Evolutionary conservation across 106 monocot genomes (phyloP), one percentile per base, ranked within the genome.

Genomic region (Acanthochlamys bracteata): DNA sequence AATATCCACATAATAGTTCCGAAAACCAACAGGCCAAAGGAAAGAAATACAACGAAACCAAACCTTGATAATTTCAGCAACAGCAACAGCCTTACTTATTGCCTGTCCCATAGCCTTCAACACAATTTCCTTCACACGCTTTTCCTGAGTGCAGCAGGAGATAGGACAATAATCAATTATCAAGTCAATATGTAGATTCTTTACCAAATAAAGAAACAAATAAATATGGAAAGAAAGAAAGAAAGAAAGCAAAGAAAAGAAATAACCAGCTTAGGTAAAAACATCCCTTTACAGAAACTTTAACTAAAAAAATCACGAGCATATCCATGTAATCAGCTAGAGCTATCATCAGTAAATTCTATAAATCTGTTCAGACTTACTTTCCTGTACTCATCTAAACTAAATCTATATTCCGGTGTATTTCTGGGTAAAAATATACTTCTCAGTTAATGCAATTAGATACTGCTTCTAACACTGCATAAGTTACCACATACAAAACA

Each of bases 71-170:
- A 95, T 95, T 77, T 95, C 95, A 4, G 78, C 74, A 74, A 90
- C 82, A 41, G 87, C 79, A 42, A 95, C 95, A 43, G 87, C 66
- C 77, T 95, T 95, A 69, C 87, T 90, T 22, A 95, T 90, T 57
- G 95, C 95, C 57, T 95, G 95, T 27, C 90, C 95, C 84, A 90
- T 95, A 43, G 87, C 95, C 78, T 89, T 90, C 58, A 95, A 74
- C 24, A 90, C 87, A 66, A 95, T 95, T 45, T 90, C 95, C 53
- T 71, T 65, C 19, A 66, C 74, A 19, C 55, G 68, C 71, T 76
- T 95, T 61, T 87, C 90, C 90, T 82, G 55, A 21, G 20, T 21
- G 10, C 16, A 55, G 55, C 55, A 55, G n/a, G 55, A 55, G 51
- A 51, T 51, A 15, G 51, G 51, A 51, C 51, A 4, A n/a, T n/a